These are phyloP conservation scores for Flaveria bidentis DNA, from an alignment of 129 eudicot species.

Conservation along the genomic window DNA sequence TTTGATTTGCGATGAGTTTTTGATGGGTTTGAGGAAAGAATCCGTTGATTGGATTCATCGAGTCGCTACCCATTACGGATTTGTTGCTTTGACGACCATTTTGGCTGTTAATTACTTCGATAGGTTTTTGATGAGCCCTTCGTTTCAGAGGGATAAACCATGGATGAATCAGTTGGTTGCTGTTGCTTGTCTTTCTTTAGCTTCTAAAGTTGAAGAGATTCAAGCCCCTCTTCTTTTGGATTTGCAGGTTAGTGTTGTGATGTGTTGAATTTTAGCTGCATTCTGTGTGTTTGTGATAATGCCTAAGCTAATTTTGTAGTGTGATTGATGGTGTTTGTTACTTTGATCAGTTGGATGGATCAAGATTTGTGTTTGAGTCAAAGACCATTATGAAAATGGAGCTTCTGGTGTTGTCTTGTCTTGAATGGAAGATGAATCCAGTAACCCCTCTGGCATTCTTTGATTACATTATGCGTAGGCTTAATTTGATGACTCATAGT, in stretches of 20 bases:
- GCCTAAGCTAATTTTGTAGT: slow-evolving; percentile 23
- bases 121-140: slow-evolving; percentile 52
- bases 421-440: slow-evolving; percentile 87
- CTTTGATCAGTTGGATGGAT: slow-evolving; percentile 58
- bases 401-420: slow-evolving; percentile 75
- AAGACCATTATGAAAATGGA: slow-evolving; percentile 87
- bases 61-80: slow-evolving; percentile 63
- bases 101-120: slow-evolving; percentile 83
- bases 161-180: slow-evolving; percentile 93
- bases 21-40: slow-evolving; percentile 44
- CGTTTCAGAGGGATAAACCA: slow-evolving; percentile 68
- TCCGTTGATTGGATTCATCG: slow-evolving; percentile 71
- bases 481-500: slow-evolving; percentile 50
- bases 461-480: slow-evolving; percentile 73
- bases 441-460: slow-evolving; percentile 81
- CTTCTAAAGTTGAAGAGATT: slow-evolving; percentile 94
- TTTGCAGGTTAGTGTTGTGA: slow-evolving; percentile 59
- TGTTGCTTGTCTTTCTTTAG: slow-evolving; percentile 84
- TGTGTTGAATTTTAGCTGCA: slow-evolving; percentile 1
- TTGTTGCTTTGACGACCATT: slow-evolving; percentile 54
- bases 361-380: slow-evolving; percentile 70
- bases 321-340: slow-evolving; percentile 9
- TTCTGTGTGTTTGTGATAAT: slow-evolving; percentile 37
- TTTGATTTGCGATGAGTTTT: slow-evolving; percentile 37
- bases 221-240: slow-evolving; percentile 78